phyloP scores from a whole-genome alignment of 2,329 filamentous ascomycete genomes.

The Pseudopithomyces chartarum region DNA sequence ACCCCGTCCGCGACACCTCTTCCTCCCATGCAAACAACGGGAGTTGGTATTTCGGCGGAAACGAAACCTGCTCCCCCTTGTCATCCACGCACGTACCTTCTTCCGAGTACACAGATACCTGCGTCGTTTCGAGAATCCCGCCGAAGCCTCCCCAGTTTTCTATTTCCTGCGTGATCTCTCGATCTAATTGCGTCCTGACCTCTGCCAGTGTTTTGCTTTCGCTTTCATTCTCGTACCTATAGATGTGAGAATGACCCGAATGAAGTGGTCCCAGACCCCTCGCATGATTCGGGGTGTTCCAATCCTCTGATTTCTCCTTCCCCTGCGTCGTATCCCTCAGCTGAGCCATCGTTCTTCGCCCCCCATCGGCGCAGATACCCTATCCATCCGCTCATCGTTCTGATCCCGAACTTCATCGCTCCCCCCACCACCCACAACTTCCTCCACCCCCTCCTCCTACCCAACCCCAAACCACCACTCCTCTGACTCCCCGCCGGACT shows the following conservation, averaged over 20 bases:
- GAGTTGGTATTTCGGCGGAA: constrained; percentile 2
- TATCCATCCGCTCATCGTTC: neutral
- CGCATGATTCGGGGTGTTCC: neutral
- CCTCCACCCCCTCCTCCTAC: neutral
- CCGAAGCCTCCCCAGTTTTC: neutral
- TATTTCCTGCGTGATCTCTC: neutral
- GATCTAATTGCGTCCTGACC: neutral
- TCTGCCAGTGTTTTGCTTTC: neutral
- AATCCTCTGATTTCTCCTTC: neutral
- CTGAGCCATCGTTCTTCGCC: neutral
- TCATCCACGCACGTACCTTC: neutral
- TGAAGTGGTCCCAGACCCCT: neutral
- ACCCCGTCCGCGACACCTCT: neutral
- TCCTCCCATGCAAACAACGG: constrained; percentile 5
- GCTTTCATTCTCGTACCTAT: neutral
- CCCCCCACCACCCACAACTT: neutral
- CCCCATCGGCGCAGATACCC: neutral
- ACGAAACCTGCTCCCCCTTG: neutral
- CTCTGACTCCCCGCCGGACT: neutral
- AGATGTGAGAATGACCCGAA: neutral
- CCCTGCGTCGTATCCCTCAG: neutral
- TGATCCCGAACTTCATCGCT: too few species aligned
- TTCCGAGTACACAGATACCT: neutral
- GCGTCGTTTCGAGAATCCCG: neutral
- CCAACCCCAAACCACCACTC: neutral